Base-by-base conservation (phyloP, 495 filamentous ascomycete species). In the Rusavskia elegans region DNA sequence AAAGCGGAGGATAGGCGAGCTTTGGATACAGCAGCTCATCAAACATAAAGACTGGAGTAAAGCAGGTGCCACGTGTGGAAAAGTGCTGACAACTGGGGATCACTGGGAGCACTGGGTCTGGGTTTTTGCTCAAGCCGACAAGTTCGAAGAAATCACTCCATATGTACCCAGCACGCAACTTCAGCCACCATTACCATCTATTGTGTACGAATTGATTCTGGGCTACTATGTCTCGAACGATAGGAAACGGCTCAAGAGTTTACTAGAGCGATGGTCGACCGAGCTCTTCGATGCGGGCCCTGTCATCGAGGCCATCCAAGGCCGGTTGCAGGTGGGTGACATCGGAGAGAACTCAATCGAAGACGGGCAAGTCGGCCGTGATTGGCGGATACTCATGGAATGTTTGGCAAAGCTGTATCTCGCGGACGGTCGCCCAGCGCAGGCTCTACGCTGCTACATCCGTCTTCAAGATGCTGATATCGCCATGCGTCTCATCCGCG, bases 31-130 rank as follows among this genome's bases (percentile, higher is more conserved):
- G 42, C 85, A 94, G 56, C 76, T 95, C 25, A 72, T 94, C 39
- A 71, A 79, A 6, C 71, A 75, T 1, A 72, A 74, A 13, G 74
- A 89, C 50, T 98, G 93, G 93, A 59, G 63, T 2, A 70, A 74
- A 49, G 92, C 90, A 7, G 89, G 87, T 0, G 71, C 79, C 53
- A 69, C 87, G 13, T 89, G 87, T 56, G 82, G 81, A 2, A 85
- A 84, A 58, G 88, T 96, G 11, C 67, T 96, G 0, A 75, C 79
- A 37, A 84, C 79, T n/a, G 75, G 87, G 4, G 66, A 80, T 44
- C 73, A 83, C 56, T 97, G 93, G 93, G 89, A 98, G 64, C 83
- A 90, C 55, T 96, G 89, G 89, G 83, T 90, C 9, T 89, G 82
- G 80, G 79, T 74, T 0, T 98, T 98, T 61, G 86, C 89, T 27